A percentile compares a stretch with the other conserved stretches of the same genome.
Evolutionary conservation across 495 filamentous ascomycete species (phyloP).

Genomic region (Penicillium psychrofluorescens): DNA sequence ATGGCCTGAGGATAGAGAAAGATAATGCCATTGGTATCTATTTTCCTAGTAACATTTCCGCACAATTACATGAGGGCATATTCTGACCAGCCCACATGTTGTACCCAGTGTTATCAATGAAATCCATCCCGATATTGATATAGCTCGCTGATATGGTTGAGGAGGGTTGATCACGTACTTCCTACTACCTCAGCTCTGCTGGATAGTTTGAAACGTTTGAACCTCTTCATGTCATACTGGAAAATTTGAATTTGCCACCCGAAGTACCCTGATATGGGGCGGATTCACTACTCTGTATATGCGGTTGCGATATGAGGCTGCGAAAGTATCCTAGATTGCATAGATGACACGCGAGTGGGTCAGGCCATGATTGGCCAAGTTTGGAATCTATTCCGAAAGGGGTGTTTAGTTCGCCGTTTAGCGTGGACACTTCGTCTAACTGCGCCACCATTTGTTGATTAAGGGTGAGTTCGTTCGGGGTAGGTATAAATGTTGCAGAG

Average conservation of each 20-base stretch:
- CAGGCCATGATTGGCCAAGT: too few relatives aligned
- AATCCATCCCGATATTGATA: constrained; percentile 2
- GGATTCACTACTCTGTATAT: too few relatives aligned
- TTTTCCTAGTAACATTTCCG: neutral
- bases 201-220: too few relatives aligned
- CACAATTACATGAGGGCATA: neutral
- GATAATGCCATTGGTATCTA: constrained; percentile 11
- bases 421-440: neutral
- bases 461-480: constrained; percentile 5
- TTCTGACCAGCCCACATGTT: constrained; percentile 6
- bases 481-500: constrained; percentile 15
- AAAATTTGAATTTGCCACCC: too few relatives aligned
- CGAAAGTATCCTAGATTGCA: too few relatives aligned
- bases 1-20: constrained; percentile 9
- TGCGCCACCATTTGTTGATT: neutral
- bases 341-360: too few relatives aligned
- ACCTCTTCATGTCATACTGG: too few relatives aligned
- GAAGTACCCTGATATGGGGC: too few relatives aligned
- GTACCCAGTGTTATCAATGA: constrained; percentile 6
- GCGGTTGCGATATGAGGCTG: too few relatives aligned
- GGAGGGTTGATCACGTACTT: too few relatives aligned
- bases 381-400: neutral
- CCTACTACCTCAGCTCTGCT: too few relatives aligned
- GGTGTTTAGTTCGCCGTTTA: constrained; percentile 1
- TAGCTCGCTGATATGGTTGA: too few relatives aligned